These are phyloP conservation scores for Euphorbia corollata DNA, from an alignment of 441 rosid genomes.

Conservation along the genomic window DNA sequence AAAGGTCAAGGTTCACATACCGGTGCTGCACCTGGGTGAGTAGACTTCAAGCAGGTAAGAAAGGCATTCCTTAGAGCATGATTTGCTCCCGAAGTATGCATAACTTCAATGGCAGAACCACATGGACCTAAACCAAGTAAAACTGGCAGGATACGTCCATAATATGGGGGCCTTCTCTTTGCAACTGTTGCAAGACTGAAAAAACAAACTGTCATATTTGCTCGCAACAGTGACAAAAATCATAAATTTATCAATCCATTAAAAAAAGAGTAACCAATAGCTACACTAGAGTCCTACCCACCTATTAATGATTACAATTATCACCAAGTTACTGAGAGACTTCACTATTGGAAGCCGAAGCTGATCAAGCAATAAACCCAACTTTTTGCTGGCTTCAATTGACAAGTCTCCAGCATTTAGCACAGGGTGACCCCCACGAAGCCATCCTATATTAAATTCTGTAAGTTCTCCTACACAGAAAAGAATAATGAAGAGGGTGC, in stretches of 20 bases:
- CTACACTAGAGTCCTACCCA: constrained; percentile 19
- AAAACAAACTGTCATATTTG: constrained; percentile 23
- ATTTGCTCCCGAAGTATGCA: constrained; percentile 57
- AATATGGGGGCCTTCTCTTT: constrained; percentile 80
- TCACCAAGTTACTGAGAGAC: constrained; percentile 60
- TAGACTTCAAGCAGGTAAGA: constrained; percentile 70
- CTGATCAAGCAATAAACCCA: constrained; percentile 88
- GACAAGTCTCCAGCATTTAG: constrained; percentile 87
- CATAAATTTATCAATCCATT: background rate
- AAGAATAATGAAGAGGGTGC: constrained; percentile 19
- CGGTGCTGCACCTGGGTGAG: constrained; percentile 94
- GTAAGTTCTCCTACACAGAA: constrained; percentile 43
- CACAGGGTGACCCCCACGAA: constrained; percentile 85
- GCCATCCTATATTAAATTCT: constrained; percentile 77
- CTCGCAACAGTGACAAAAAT: background rate
- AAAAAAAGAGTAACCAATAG: background rate
- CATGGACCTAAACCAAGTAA: constrained; percentile 84
- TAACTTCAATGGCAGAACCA: constrained; percentile 50
- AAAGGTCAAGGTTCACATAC: constrained; percentile 35
- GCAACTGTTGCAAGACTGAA: constrained; percentile 81
- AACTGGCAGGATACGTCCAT: constrained; percentile 90
- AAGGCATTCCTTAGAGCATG: constrained; percentile 75
- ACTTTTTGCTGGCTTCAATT: constrained; percentile 75
- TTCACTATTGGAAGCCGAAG: constrained; percentile 80
- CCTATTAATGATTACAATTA: constrained; percentile 77